These are phyloP conservation scores for Fusarium abutilonis DNA, from an alignment of 2,329 filamentous ascomycete species.

Conservation along the genomic window DNA sequence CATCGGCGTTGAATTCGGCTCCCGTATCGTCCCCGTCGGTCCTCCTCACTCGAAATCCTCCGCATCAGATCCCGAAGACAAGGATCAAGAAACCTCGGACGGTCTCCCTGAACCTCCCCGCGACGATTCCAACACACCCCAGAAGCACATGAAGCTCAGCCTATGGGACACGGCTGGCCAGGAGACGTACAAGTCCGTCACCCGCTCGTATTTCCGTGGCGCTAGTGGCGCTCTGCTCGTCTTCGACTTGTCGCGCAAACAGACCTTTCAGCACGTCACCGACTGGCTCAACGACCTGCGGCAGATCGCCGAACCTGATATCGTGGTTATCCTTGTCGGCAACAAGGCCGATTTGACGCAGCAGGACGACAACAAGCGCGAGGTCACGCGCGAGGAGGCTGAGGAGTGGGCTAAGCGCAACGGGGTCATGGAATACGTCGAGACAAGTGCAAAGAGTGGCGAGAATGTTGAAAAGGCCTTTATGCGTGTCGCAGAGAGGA, in stretches of 20 bases:
- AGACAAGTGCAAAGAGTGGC: constrained; percentile 95
- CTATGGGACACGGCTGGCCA: constrained; percentile 97
- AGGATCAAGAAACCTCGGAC: constrained; percentile 33
- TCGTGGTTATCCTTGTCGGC: constrained; percentile 92
- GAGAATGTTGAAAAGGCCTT: constrained; percentile 95
- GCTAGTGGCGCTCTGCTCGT: constrained; percentile 79
- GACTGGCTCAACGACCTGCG: constrained; percentile 94
- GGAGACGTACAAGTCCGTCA: constrained; percentile 97
- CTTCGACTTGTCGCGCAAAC: constrained; percentile 88
- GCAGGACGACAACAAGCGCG: constrained; percentile 69
- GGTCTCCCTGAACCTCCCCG: constrained; percentile 66
- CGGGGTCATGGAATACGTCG: constrained; percentile 90
- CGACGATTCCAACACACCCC: constrained; percentile 53
- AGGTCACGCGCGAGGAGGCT: constrained; percentile 84
- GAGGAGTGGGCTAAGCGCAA: constrained; percentile 89
- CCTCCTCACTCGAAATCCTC: constrained; percentile 72
- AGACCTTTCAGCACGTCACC: constrained; percentile 87
- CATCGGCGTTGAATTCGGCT: constrained; percentile 96
- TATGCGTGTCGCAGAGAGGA: constrained; percentile 90
- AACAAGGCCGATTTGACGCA: constrained; percentile 90
- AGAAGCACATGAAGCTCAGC: constrained; percentile 90
- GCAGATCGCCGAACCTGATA: constrained; percentile 94
- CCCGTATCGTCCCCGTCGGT: constrained; percentile 89
- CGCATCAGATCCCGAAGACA: constrained; percentile 33
- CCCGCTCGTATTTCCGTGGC: constrained; percentile 91